Evolutionary conservation across 345 rosid genomes (phyloP), one percentile per base, ranked within the genome.

Genomic region (Aurinia saxatilis): DNA sequence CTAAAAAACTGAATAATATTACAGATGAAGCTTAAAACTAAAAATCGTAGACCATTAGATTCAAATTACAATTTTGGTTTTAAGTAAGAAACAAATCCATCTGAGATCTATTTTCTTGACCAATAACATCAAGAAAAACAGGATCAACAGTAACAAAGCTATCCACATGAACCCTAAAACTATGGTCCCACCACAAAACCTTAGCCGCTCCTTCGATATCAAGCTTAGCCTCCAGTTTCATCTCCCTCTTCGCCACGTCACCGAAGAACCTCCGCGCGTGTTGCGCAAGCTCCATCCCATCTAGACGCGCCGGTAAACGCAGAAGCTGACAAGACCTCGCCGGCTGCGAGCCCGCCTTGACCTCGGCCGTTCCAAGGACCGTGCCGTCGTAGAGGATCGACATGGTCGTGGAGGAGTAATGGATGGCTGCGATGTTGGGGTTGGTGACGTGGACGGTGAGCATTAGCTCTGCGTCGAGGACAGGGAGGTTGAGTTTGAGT

Each of bases 351-450:
- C 87, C 92, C 39, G 98, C 96, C 12, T 66, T 42, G 2, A 91
- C 85, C 35, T 71, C 49, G 6, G 90, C 96, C 6, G 84, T 68
- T 9, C 96, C 96, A 25, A 91, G 78, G 17, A 81, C 80, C 4
- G 90, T 69, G 13, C 91, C 98, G n/a, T 81, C 95, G 80, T 91
- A 91, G 82, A 81, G 77, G 73, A 91, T 91, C 49, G 95, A 80
- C 96, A 91, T 81, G 19, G 79, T 78, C 60, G 96, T 66, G 60
- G 96, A 75, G 21, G 91, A 71, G 87, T 86, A 88, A 65, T 75
- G 73, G 71, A 86, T 56, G 51, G 96, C 72, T 34, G 75, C 61
- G 70, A 82, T 51, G 81, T 91, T 88, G 16, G 96, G 95, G 72
- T 91, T 91, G 39, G 84, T 74, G 81, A 86, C 86, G 77, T 88